Conservation (phyloP, 495 filamentous ascomycete species). For the Filosporella fistucella region DNA sequence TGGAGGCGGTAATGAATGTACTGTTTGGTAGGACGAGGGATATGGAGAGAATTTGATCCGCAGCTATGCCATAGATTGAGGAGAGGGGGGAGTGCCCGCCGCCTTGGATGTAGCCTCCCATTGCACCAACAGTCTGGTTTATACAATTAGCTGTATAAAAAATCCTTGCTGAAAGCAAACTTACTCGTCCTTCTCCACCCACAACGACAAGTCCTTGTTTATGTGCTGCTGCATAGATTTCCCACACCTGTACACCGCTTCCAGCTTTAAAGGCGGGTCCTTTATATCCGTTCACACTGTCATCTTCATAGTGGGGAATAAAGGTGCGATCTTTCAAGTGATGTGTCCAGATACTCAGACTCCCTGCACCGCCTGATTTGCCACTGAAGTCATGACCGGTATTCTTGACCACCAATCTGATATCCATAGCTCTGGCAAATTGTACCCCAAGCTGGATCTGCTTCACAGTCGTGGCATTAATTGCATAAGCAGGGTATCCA, state of each 20-base stretch:
- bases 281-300: constrained; percentile 27
- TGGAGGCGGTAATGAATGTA: constrained; percentile 44
- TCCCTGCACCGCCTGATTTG: constrained; percentile 22
- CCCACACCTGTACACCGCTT: constrained; percentile 51
- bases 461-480: constrained; percentile 35
- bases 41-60: constrained; percentile 58
- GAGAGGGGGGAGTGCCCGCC: constrained; percentile 54
- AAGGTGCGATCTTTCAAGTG: constrained; percentile 14
- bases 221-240: constrained; percentile 43
- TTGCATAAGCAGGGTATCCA: constrained; percentile 41
- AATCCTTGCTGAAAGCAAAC: background rate
- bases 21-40: constrained; percentile 53
- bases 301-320: background rate
- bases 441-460: constrained; percentile 36
- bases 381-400: constrained; percentile 58
- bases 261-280: constrained; percentile 39
- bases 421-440: constrained; percentile 43
- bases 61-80: constrained; percentile 52
- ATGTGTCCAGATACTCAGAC: constrained; percentile 21
- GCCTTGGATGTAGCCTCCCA: constrained; percentile 56
- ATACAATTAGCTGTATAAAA: background rate
- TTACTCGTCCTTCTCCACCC: constrained; percentile 33
- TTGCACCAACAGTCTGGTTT: constrained; percentile 14
- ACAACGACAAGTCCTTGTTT: constrained; percentile 44
- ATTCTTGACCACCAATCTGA: constrained; percentile 59